These are phyloP conservation scores for Boletus vermiculosoides DNA, from an alignment of 768 basidiomycete genomes.

Conservation along the genomic window DNA sequence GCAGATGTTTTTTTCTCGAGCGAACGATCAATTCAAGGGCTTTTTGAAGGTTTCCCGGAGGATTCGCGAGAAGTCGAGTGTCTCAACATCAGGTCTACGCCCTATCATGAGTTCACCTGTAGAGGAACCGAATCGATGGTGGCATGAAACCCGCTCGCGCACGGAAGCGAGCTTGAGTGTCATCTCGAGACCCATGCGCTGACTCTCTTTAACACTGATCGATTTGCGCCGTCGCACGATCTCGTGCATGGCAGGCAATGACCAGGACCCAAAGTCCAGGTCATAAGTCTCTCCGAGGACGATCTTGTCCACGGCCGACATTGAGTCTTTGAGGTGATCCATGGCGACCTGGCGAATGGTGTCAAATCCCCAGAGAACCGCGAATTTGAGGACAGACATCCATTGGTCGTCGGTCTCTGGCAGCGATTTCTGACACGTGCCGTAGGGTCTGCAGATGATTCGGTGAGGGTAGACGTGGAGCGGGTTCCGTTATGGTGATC, in stretches of 20 bases:
- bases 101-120: neutral
- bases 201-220: constrained; percentile 26
- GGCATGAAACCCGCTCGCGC: constrained; percentile 3
- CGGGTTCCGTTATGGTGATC: neutral
- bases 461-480: neutral
- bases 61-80: neutral
- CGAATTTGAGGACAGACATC: constrained; percentile 37
- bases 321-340: constrained; percentile 8
- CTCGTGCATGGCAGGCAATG: constrained; percentile 37
- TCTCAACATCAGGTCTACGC: neutral
- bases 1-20: too few species aligned
- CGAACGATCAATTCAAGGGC: neutral
- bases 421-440: neutral
- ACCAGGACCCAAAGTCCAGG: constrained; percentile 32
- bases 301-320: constrained; percentile 34
- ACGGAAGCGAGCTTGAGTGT: constrained; percentile 15
- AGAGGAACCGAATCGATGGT: too few species aligned
- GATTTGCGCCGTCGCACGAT: constrained; percentile 16
- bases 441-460: neutral
- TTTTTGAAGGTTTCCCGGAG: neutral
- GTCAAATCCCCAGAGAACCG: constrained; percentile 38
- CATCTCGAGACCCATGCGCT: constrained; percentile 26
- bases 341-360: constrained; percentile 31
- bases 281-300: constrained; percentile 31
- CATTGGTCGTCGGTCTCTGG: constrained; percentile 28